Conservation (phyloP, 2,329 filamentous ascomycete species). For the Hymenoscyphus salicellus region DNA sequence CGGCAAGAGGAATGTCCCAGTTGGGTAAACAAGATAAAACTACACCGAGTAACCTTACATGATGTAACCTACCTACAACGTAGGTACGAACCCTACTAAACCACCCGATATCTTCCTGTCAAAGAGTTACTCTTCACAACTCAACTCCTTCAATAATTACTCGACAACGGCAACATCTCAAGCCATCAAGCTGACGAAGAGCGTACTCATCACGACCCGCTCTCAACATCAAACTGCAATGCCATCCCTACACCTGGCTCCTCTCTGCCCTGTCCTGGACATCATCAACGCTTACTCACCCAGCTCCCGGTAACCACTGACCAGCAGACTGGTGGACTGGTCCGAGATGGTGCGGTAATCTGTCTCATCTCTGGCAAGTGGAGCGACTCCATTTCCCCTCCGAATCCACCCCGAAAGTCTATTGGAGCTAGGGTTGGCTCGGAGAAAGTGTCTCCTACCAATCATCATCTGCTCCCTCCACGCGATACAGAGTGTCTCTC, state of each 20-base stretch:
- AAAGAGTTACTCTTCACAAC: no score
- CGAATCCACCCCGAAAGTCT: background rate
- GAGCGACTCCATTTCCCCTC: background rate
- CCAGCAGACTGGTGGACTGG: background rate
- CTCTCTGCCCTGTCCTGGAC: background rate
- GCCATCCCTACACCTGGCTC: background rate
- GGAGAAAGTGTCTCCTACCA: background rate
- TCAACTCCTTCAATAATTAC: background rate
- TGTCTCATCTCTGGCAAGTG: background rate
- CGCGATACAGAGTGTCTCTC: background rate
- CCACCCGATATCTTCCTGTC: no score
- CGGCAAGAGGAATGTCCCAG: background rate
- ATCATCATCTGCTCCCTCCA: background rate
- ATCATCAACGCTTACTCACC: background rate
- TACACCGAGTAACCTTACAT: background rate
- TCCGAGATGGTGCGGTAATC: background rate
- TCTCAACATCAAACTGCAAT: background rate
- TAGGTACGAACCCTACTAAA: background rate
- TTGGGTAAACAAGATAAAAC: background rate
- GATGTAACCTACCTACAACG: background rate
- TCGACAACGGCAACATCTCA: background rate
- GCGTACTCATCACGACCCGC: no score
- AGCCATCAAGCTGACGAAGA: no score
- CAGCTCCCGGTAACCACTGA: background rate
- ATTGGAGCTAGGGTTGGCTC: background rate